Evolutionary conservation across 2,329 filamentous ascomycete species (phyloP).

Genomic region (Alternaria metachromatica): DNA sequence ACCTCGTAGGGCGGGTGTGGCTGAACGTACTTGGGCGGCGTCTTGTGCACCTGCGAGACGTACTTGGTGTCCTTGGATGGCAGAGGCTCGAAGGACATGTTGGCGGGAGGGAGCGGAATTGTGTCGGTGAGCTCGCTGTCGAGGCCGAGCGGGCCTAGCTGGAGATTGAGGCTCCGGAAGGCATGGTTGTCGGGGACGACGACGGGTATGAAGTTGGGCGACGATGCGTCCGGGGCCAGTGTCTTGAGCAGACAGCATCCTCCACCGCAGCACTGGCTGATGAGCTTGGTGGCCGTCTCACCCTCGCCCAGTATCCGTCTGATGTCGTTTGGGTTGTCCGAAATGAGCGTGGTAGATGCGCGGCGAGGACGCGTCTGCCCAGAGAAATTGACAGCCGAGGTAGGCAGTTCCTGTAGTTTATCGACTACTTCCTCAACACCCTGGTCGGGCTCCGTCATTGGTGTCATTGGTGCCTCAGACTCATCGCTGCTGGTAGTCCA

Average conservation of each 20-base stretch:
- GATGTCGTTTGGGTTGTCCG: constrained; percentile 66
- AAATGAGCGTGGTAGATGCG: constrained; percentile 72
- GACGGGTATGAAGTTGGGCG: constrained; percentile 56
- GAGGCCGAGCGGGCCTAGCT: constrained; percentile 74
- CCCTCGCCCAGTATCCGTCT: constrained; percentile 63
- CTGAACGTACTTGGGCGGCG: constrained; percentile 89
- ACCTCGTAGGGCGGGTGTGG: constrained; percentile 94
- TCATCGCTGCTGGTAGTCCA: constrained; percentile 53
- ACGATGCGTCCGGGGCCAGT: constrained; percentile 56
- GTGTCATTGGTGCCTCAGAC: constrained; percentile 53
- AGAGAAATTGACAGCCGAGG: constrained; percentile 44
- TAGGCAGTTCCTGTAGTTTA: constrained; percentile 48
- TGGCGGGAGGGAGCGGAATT: constrained; percentile 75
- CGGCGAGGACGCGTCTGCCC: constrained; percentile 58
- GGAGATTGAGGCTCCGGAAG: constrained; percentile 78
- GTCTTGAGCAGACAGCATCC: constrained; percentile 68
- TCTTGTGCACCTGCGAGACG: constrained; percentile 56
- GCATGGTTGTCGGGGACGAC: constrained; percentile 79
- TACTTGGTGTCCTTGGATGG: constrained; percentile 51
- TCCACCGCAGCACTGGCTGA: constrained; percentile 69
- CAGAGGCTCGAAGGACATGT: constrained; percentile 71
- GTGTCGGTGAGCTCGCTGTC: constrained; percentile 74
- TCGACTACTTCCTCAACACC: constrained; percentile 53
- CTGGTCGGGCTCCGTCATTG: constrained; percentile 51
- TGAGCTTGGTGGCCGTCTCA: constrained; percentile 63